Conservation (phyloP, 257 asterid genomes). For the Gynochthodes officinalis region DNA sequence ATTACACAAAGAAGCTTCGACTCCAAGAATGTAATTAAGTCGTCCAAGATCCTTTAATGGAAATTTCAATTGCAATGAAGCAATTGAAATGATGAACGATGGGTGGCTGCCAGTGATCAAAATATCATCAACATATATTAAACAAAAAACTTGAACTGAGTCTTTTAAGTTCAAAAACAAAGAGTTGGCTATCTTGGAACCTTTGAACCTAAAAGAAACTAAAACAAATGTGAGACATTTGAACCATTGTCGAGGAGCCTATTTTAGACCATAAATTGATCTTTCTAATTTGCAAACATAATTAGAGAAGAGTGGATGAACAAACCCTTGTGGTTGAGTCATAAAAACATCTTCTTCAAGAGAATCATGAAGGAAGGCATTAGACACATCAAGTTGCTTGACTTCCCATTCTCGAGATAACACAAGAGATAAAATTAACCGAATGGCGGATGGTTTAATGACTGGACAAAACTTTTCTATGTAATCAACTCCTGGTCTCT, state of each 20-base stretch:
- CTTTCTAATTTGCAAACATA: constrained; percentile 3
- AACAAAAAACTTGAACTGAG: not conserved
- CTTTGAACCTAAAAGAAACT: not conserved
- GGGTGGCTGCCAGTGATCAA: too few species aligned
- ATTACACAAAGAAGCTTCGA: not conserved
- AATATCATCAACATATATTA: too few species aligned
- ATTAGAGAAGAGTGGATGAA: not conserved
- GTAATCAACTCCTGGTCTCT: not conserved
- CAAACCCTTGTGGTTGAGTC: constrained; percentile 1
- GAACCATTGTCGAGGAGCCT: not conserved
- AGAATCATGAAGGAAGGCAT: too few species aligned
- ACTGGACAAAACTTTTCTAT: too few species aligned
- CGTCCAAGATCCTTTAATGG: too few species aligned
- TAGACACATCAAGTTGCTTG: not conserved
- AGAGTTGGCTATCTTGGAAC: too few species aligned
- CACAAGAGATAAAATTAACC: not conserved
- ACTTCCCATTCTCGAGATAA: not conserved
- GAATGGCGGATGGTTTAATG: too few species aligned
- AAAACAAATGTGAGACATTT: not conserved
- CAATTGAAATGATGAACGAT: too few species aligned
- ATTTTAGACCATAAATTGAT: constrained; percentile 3
- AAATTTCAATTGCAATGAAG: too few species aligned
- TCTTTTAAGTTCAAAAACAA: not conserved
- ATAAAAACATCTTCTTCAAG: not conserved
- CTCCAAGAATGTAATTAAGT: not conserved